A percentile compares a stretch with the other conserved stretches of the same genome.
Conservation (phyloP, 2,329 filamentous ascomycete genomes). For the Ambrosiella xylebori region DNA sequence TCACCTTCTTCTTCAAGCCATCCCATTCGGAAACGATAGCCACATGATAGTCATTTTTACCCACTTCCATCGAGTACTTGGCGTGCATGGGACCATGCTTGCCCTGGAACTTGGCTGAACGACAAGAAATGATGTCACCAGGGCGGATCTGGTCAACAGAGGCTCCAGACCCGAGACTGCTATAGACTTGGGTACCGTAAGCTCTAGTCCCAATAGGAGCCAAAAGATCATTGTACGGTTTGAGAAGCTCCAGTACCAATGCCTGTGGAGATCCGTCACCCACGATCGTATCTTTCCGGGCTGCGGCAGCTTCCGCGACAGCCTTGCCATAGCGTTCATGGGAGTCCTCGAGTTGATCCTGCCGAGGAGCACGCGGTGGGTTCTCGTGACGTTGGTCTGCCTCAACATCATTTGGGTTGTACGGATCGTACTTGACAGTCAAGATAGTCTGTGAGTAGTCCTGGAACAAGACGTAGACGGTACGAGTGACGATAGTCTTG, state of each 20-base stretch:
- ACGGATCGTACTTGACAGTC: conserved; percentile 59
- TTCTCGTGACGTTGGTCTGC: conserved; percentile 76
- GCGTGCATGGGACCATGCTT: conserved; percentile 91
- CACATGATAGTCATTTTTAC: conserved; percentile 66
- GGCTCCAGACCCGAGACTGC: not conserved
- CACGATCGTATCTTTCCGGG: conserved; percentile 63
- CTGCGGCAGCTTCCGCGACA: conserved; percentile 51
- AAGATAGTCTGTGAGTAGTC: conserved; percentile 94
- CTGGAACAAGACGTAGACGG: conserved; percentile 75
- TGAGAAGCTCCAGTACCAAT: conserved; percentile 64
- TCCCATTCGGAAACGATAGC: conserved; percentile 92
- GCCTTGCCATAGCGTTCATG: conserved; percentile 67
- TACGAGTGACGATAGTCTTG: conserved; percentile 55
- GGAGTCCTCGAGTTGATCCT: conserved; percentile 81
- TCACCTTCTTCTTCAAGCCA: conserved; percentile 92
- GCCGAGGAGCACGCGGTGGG: conserved; percentile 64
- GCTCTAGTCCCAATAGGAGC: conserved; percentile 71
- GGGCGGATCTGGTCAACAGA: conserved; percentile 65
- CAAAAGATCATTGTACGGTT: conserved; percentile 55
- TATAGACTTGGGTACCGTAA: conserved; percentile 70
- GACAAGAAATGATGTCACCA: conserved; percentile 82
- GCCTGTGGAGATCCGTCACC: conserved; percentile 68
- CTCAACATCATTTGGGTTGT: conserved; percentile 52
- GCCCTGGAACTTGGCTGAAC: conserved; percentile 86
- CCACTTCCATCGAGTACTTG: conserved; percentile 79